A percentile compares a stretch with the other conserved stretches of the same genome.
Conservation (phyloP, 164 flowering plant genomes). For the Tetrastigma voinierianum region DNA sequence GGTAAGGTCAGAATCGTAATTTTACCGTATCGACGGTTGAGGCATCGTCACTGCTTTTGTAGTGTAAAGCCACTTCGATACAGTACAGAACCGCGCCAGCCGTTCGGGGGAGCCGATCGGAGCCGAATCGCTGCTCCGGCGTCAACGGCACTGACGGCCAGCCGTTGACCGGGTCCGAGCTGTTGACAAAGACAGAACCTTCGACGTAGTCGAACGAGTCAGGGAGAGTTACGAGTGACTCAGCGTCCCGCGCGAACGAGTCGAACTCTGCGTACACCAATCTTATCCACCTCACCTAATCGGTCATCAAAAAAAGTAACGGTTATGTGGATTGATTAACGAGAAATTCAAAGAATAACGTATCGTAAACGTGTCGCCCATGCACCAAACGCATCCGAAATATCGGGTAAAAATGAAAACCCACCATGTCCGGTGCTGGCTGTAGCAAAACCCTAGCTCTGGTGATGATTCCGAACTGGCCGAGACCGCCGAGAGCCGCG, state of each 20-base stretch:
- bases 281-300: slow-evolving; percentile 86
- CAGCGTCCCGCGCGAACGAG: slow-evolving; percentile 68
- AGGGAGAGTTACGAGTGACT: slow-evolving; percentile 50
- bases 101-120: slow-evolving; percentile 31
- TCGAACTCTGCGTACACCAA: slow-evolving; percentile 71
- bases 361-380: slow-evolving; percentile 13
- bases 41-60: slow-evolving; percentile 24
- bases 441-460: slow-evolving; percentile 65
- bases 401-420: not conserved
- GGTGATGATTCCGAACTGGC: slow-evolving; percentile 90
- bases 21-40: slow-evolving; percentile 45
- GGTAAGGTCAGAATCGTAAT: too few species aligned
- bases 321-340: not conserved
- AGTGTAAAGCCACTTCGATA: slow-evolving; percentile 72
- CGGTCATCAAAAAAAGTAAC: not conserved
- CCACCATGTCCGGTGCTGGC: slow-evolving; percentile 72
- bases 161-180: slow-evolving; percentile 69
- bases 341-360: slow-evolving; percentile 9
- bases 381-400: slow-evolving; percentile 12
- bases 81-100: slow-evolving; percentile 80
- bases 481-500: slow-evolving; percentile 78
- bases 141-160: slow-evolving; percentile 62
- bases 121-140: slow-evolving; percentile 43
- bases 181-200: slow-evolving; percentile 78
- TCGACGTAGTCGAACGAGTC: slow-evolving; percentile 83